Evolutionary conservation across 1,284 basidiomycete species (phyloP), one percentile per base, ranked within the genome.

Genomic region (Mycosarcoma mackinlayi): DNA sequence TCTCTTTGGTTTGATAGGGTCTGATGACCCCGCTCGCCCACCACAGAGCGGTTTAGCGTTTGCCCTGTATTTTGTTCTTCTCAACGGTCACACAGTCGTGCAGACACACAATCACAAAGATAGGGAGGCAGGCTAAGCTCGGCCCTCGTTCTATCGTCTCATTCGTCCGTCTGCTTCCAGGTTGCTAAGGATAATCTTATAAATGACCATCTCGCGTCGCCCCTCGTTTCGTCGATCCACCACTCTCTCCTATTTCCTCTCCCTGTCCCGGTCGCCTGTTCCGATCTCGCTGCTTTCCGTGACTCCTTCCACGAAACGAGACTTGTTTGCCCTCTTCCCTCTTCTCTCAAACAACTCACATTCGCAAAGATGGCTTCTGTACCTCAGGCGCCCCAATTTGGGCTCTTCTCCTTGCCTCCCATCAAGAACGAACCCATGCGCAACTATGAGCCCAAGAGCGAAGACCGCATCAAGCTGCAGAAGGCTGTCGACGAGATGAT

Each of bases 401-500:
- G 68, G 42, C 58, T 66, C 47, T 77, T 78, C 55, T 64, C 68
- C 49, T 58, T 81, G 37, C 79, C 79, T 23, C 60, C 68, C 42
- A 77, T 77, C 53, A 63, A 75, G 57, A 80, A 80, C 62, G 78
- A 80, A 60, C 77, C 78, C 18, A 80, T 78, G 76, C 80, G 86
- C 80, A 85, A 87, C 69, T 98, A 97, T 86, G 88, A 88, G 11
- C 88, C 89, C 40, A 92, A 90, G 63, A 92, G 93, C 2, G 83
- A 87, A 8, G 94, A 98, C 83, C 89, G 96, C 57, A 85, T 85
- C 42, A 90, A 86, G 19, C 86, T 98, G 50, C 86, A 91, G 79
- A 89, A 87, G 39, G 92, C 92, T 11, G 83, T 98, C 74, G 84
- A 85, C 31, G 87, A 92, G 85, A 91, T 98, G 89, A 87, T 92